Conservation (phyloP, 2,329 filamentous ascomycete species). For the Diaporthe helianthi region DNA sequence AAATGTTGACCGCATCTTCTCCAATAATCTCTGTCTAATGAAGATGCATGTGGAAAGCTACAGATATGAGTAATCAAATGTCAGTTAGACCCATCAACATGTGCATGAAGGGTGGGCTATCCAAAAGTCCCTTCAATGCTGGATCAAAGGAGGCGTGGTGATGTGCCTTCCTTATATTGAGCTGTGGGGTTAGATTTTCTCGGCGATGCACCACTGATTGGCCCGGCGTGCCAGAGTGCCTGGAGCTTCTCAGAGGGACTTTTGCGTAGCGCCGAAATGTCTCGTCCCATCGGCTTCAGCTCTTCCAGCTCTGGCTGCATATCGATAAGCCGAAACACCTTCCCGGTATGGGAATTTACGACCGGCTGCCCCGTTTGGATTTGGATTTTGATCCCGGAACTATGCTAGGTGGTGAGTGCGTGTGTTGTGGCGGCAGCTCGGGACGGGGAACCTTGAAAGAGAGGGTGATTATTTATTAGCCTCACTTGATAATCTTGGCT, state of each 20-base stretch:
- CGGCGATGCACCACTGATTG: slow-evolving; percentile 19
- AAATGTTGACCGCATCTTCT: neutral
- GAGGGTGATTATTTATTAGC: no score
- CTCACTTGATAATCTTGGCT: neutral
- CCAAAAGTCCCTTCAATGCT: slow-evolving; percentile 12
- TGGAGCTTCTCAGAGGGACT: slow-evolving; percentile 17
- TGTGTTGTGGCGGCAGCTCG: neutral
- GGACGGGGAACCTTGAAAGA: no score
- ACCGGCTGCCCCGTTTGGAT: neutral
- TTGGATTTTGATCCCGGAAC: neutral
- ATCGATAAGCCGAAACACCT: neutral
- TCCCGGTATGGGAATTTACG: neutral
- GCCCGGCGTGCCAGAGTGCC: slow-evolving; percentile 8
- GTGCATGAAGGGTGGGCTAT: neutral
- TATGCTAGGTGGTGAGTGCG: neutral
- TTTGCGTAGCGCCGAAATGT: slow-evolving; percentile 12
- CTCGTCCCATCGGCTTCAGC: no score
- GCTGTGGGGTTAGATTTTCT: slow-evolving; percentile 10
- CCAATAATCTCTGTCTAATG: neutral
- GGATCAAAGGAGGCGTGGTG: neutral
- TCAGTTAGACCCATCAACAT: neutral
- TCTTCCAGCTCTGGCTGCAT: slow-evolving; percentile 2
- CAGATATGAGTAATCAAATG: neutral
- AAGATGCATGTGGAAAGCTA: neutral
- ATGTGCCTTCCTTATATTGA: slow-evolving; percentile 18